Percentiles rank a stretch among this genome's conserved stretches.
Evolutionary conservation across 345 rosid genomes (phyloP).

Genomic region (Limnanthes douglasii): DNA sequence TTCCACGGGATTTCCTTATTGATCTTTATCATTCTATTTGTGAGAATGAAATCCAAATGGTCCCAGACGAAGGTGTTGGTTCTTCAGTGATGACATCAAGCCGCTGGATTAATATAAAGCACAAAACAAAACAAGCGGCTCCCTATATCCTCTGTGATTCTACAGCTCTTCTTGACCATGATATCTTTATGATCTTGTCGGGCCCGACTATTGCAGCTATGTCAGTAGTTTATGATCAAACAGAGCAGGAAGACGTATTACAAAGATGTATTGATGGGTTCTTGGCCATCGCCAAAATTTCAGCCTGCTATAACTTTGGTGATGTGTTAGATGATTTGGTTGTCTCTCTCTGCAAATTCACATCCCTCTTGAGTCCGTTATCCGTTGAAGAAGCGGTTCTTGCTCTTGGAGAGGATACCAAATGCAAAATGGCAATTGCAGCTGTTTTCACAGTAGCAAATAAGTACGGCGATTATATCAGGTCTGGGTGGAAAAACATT

Average conservation of each 20-base stretch:
- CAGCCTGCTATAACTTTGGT: conserved; percentile 38
- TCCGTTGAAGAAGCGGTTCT: conserved; percentile 39
- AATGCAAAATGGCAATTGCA: conserved; percentile 41
- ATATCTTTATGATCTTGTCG: conserved; percentile 46
- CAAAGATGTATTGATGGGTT: conserved; percentile 54
- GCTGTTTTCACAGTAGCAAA: conserved; percentile 55
- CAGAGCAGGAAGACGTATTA: conserved; percentile 48
- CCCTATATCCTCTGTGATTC: conserved; percentile 44
- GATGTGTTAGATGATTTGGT: conserved; percentile 54
- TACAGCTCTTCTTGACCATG: conserved; percentile 33
- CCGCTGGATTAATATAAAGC: conserved; percentile 48
- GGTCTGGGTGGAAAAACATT: conserved; percentile 44
- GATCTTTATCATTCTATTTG: conserved; percentile 57
- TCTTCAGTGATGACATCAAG: conserved; percentile 43
- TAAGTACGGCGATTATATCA: conserved; percentile 51
- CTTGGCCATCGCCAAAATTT: conserved; percentile 52
- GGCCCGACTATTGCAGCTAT: conserved; percentile 62
- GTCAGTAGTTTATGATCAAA: conserved; percentile 61
- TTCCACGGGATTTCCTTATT: conserved; percentile 50
- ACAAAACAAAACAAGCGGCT: conserved; percentile 40
- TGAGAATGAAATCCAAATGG: conserved; percentile 58
- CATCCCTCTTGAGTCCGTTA: conserved; percentile 27
- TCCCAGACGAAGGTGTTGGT: conserved; percentile 47
- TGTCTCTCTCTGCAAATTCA: conserved; percentile 54
- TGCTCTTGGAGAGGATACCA: conserved; percentile 48